Percentiles rank a stretch among this genome's conserved stretches.
Conservation (phyloP, 2,329 filamentous ascomycete species). For the Pseudocercospora crystallina region DNA sequence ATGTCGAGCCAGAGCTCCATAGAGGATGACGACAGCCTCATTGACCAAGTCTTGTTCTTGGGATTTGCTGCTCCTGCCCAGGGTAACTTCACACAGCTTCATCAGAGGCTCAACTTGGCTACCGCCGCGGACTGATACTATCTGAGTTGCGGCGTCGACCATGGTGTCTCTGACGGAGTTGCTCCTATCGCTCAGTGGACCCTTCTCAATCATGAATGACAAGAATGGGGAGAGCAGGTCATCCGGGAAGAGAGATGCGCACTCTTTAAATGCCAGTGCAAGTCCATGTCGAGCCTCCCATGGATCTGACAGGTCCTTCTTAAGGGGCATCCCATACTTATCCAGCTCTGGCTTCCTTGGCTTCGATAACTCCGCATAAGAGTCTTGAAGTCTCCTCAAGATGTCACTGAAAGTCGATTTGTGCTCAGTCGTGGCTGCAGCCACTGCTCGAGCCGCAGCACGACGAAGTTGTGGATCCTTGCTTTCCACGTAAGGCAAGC, state of each 20-base stretch:
- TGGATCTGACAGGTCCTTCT: constrained; percentile 80
- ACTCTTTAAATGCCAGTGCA: constrained; percentile 79
- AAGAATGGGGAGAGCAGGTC: constrained; percentile 74
- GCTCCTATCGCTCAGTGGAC: constrained; percentile 82
- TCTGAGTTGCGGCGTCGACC: constrained; percentile 81
- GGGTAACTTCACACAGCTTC: constrained; percentile 81
- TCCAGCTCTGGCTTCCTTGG: constrained; percentile 81
- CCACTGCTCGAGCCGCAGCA: constrained; percentile 77
- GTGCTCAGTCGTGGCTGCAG: constrained; percentile 67
- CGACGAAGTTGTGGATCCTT: constrained; percentile 78
- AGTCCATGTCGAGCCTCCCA: constrained; percentile 93
- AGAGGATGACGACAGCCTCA: constrained; percentile 96
- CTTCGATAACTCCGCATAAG: constrained; percentile 77
- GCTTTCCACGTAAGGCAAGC: constrained; percentile 77
- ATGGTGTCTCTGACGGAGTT: constrained; percentile 79
- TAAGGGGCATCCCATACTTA: constrained; percentile 90
- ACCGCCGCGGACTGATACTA: constrained; percentile 80
- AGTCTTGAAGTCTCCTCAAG: constrained; percentile 64
- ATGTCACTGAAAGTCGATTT: constrained; percentile 61
- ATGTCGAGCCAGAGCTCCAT: constrained; percentile 89
- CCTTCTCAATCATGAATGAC: constrained; percentile 78
- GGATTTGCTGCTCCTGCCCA: constrained; percentile 81
- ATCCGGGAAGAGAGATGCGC: constrained; percentile 68
- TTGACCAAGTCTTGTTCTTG: constrained; percentile 86
- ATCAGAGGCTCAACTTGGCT: constrained; percentile 84